A percentile compares a stretch with the other conserved stretches of the same genome.
Evolutionary conservation across 306 rosid species (phyloP).

Genomic region (Dryas drummondii): DNA sequence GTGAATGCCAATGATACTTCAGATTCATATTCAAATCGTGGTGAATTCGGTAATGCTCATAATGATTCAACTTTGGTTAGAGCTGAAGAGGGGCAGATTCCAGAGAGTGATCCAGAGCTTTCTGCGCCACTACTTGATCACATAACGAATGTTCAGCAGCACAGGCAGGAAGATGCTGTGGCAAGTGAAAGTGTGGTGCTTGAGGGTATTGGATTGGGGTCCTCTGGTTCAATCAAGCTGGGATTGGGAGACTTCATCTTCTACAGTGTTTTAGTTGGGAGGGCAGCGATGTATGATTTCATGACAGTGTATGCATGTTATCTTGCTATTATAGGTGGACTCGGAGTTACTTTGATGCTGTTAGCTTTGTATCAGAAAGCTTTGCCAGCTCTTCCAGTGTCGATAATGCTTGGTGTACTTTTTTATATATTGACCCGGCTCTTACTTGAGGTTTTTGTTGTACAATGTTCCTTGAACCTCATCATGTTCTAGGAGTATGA

Average conservation of each 20-base stretch:
- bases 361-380: slow-evolving; percentile 90
- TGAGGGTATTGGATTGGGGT: slow-evolving; percentile 90
- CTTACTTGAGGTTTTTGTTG: slow-evolving; percentile 78
- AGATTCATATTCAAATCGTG: slow-evolving; percentile 22
- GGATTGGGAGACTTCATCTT: slow-evolving; percentile 96
- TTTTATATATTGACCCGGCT: slow-evolving; percentile 83
- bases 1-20: slow-evolving; percentile 16
- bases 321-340: slow-evolving; percentile 96
- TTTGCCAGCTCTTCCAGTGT: slow-evolving; percentile 94
- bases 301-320: slow-evolving; percentile 96
- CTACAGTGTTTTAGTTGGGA: slow-evolving; percentile 93
- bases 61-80: slow-evolving; percentile 26
- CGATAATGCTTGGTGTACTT: slow-evolving; percentile 67
- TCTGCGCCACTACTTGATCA: slow-evolving; percentile 56
- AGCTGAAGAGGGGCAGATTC: slow-evolving; percentile 63
- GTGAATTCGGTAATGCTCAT: slow-evolving; percentile 12
- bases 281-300: slow-evolving; percentile 97
- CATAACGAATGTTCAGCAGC: slow-evolving; percentile 33
- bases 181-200: slow-evolving; percentile 52
- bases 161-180: slow-evolving; percentile 29
- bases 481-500: slow-evolving; percentile 56
- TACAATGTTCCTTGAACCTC: slow-evolving; percentile 86
- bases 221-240: slow-evolving; percentile 90
- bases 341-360: slow-evolving; percentile 84
- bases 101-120: slow-evolving; percentile 41